phyloP scores from a whole-genome alignment of 257 asterid genomes.

The Haberlea rhodopensis region DNA sequence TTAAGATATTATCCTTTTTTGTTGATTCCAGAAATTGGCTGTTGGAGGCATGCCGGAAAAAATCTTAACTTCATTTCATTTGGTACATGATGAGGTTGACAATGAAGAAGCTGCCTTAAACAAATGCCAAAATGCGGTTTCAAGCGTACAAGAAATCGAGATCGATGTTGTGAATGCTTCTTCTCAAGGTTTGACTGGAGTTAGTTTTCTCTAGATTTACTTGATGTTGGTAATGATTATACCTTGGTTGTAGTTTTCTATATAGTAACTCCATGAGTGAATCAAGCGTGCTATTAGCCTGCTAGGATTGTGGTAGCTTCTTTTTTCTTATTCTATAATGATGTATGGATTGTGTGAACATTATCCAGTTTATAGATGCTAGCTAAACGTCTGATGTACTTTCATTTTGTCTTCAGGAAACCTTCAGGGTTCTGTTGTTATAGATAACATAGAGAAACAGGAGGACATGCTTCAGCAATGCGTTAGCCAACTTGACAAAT shows the following conservation, averaged over 20 bases:
- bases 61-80: slow-evolving; percentile 73
- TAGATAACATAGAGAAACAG: slow-evolving; percentile 66
- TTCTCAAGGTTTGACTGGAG: slow-evolving; percentile 56
- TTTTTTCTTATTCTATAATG: neutral
- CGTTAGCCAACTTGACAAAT: slow-evolving; percentile 65
- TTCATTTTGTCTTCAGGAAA: slow-evolving; percentile 51
- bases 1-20: neutral
- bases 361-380: slow-evolving; percentile 5
- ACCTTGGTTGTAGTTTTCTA: slow-evolving; percentile 13
- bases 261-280: neutral
- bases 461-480: slow-evolving; percentile 63
- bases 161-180: slow-evolving; percentile 51
- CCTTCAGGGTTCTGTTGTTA: slow-evolving; percentile 48
- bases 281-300: neutral
- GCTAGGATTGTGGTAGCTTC: neutral
- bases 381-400: slow-evolving; percentile 15
- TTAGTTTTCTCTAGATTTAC: slow-evolving; percentile 20
- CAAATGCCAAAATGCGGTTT: slow-evolving; percentile 58
- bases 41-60: slow-evolving; percentile 88
- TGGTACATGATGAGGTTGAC: slow-evolving; percentile 61
- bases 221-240: slow-evolving; percentile 16
- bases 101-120: slow-evolving; percentile 67
- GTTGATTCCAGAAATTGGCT: slow-evolving; percentile 72
- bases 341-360: neutral
- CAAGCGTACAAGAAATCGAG: slow-evolving; percentile 58